These are phyloP conservation scores for Malus hybrid DNA, from an alignment of 331 rosid genomes.

Conservation along the genomic window DNA sequence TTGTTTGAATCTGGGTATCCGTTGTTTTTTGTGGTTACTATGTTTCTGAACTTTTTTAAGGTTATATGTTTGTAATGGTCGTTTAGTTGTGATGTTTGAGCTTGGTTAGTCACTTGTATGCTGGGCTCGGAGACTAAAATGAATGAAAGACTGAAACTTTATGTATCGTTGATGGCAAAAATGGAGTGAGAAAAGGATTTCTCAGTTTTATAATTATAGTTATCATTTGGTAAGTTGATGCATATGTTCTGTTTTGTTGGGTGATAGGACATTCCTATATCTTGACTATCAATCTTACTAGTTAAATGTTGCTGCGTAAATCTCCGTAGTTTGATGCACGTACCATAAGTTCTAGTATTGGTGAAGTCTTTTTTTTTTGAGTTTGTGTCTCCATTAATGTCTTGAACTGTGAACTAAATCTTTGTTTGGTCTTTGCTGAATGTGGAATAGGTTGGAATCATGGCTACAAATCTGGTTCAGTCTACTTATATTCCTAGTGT, in stretches of 20 bases:
- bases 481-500: constrained; percentile 49
- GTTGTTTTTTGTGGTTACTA: neutral
- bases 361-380: neutral
- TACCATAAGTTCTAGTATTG: neutral
- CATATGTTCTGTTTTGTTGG: neutral
- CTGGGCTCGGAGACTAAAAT: neutral
- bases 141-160: neutral
- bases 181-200: neutral
- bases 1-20: neutral
- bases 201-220: neutral
- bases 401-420: neutral
- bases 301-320: neutral
- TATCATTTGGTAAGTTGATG: neutral
- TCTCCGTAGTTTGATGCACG: neutral
- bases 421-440: neutral
- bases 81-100: neutral
- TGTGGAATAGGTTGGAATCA: constrained; percentile 33
- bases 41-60: neutral
- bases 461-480: constrained; percentile 73
- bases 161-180: neutral
- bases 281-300: neutral
- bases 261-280: neutral
- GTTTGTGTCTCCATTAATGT: neutral
- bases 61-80: neutral
- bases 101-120: neutral